Evolutionary conservation across 352 stramenopile genomes (phyloP).

Genomic region (Phytophthora citrophthora): DNA sequence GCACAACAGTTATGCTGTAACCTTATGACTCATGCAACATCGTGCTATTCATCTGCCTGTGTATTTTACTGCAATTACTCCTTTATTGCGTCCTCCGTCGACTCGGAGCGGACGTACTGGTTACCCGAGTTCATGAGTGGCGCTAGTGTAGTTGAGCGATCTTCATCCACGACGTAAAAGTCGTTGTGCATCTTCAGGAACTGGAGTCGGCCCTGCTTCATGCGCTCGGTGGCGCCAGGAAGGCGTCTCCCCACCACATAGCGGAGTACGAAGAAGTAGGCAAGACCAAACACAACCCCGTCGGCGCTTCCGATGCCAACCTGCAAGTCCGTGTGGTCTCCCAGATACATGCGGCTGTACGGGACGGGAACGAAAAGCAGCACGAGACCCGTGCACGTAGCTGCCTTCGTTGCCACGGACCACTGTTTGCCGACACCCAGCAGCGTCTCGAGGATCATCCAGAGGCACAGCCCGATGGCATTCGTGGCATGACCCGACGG

Average conservation of each 20-base stretch:
- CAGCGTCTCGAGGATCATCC: conserved; percentile 53
- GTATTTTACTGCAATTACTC: conserved; percentile 2
- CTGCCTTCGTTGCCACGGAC: conserved; percentile 19
- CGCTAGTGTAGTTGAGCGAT: conserved; percentile 14
- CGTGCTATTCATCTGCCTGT: no score
- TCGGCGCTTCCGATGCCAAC: conserved; percentile 45
- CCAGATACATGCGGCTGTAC: conserved; percentile 66
- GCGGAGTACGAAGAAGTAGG: conserved; percentile 57
- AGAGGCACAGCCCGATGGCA: conserved; percentile 55
- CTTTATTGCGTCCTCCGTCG: conserved; percentile 6
- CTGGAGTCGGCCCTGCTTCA: conserved; percentile 33
- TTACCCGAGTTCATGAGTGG: conserved; percentile 26
- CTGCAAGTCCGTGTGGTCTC: conserved; percentile 62
- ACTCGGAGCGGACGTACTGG: conserved; percentile 20
- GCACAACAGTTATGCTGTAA: no score
- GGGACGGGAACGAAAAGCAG: conserved; percentile 56
- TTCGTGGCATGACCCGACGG: conserved; percentile 63
- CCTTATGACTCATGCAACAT: no score
- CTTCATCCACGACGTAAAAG: conserved; percentile 31
- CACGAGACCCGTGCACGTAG: conserved; percentile 10
- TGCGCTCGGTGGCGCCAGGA: conserved; percentile 24
- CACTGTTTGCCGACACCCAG: conserved; percentile 39
- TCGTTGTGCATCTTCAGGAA: conserved; percentile 49
- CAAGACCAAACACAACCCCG: conserved; percentile 43
- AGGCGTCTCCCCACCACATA: conserved; percentile 43